A percentile compares a stretch with the other conserved stretches of the same genome.
phyloP scores from a whole-genome alignment of 208 protist genomes.

The Leishmania mexicana region DNA sequence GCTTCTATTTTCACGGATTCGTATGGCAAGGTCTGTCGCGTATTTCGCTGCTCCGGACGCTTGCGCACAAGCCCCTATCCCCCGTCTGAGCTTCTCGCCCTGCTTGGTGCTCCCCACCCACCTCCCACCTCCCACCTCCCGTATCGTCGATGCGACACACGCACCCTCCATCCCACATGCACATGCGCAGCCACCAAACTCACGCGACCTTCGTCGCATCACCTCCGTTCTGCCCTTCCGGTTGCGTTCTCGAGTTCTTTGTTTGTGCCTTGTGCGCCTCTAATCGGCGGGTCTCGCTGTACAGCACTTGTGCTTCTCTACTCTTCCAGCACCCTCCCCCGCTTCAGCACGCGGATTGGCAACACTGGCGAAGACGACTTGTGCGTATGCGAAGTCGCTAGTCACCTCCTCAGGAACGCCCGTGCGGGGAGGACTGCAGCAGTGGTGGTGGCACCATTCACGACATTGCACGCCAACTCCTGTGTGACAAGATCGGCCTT shows the following conservation, averaged over 20 bases:
- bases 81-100: neutral
- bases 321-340: neutral
- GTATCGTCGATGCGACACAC: neutral
- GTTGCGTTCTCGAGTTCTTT: neutral
- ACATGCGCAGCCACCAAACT: neutral
- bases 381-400: neutral
- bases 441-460: constrained; percentile 65
- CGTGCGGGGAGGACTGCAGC: constrained; percentile 68
- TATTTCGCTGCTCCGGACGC: neutral
- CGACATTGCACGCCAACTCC: constrained; percentile 54
- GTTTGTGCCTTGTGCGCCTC: neutral
- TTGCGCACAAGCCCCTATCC: neutral
- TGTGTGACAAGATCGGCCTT: constrained; percentile 53
- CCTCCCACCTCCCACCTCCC: too few relatives aligned
- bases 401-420: constrained; percentile 56
- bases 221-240: neutral
- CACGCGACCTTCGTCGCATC: neutral
- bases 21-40: neutral
- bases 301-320: neutral
- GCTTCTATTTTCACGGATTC: neutral
- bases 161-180: neutral
- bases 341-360: constrained; percentile 23
- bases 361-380: too few relatives aligned
- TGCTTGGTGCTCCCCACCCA: neutral
- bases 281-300: neutral